Percentiles rank a stretch among this genome's conserved stretches.
These are phyloP conservation scores for Solanum bulbocastanum DNA, from an alignment of 257 asterid species.

Conservation along the genomic window DNA sequence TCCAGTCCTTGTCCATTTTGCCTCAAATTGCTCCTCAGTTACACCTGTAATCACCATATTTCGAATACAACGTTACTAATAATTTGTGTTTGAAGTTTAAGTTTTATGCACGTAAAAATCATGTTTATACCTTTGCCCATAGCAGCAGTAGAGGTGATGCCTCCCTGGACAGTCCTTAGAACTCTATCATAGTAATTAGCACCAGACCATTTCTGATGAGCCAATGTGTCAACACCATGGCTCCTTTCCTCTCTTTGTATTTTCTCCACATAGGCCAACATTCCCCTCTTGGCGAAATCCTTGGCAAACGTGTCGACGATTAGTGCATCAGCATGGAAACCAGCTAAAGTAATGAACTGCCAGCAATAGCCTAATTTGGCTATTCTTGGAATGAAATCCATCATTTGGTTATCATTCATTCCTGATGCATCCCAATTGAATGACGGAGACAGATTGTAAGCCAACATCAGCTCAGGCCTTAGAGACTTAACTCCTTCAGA, in stretches of 20 bases:
- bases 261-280: slow-evolving; percentile 89
- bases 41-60: slow-evolving; percentile 36
- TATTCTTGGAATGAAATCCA: slow-evolving; percentile 76
- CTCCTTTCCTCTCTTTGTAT: slow-evolving; percentile 88
- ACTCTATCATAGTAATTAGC: slow-evolving; percentile 92
- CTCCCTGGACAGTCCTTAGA: slow-evolving; percentile 93
- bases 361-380: slow-evolving; percentile 77
- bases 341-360: slow-evolving; percentile 97
- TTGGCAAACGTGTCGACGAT: slow-evolving; percentile 73
- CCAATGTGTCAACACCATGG: slow-evolving; percentile 92
- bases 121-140: slow-evolving; percentile 74
- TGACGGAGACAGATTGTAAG: slow-evolving; percentile 90
- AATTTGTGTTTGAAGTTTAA: neutral
- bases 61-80: neutral
- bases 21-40: slow-evolving; percentile 90
- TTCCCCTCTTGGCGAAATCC: slow-evolving; percentile 71
- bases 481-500: slow-evolving; percentile 61
- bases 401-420: slow-evolving; percentile 75
- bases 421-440: slow-evolving; percentile 99
- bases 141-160: slow-evolving; percentile 93
- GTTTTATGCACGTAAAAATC: neutral
- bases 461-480: slow-evolving; percentile 76
- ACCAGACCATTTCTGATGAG: slow-evolving; percentile 99
- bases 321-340: slow-evolving; percentile 85
- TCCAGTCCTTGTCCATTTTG: slow-evolving; percentile 80